These are phyloP conservation scores for Elsinoe arachidis DNA, from an alignment of 2,329 filamentous ascomycete species.

Conservation along the genomic window DNA sequence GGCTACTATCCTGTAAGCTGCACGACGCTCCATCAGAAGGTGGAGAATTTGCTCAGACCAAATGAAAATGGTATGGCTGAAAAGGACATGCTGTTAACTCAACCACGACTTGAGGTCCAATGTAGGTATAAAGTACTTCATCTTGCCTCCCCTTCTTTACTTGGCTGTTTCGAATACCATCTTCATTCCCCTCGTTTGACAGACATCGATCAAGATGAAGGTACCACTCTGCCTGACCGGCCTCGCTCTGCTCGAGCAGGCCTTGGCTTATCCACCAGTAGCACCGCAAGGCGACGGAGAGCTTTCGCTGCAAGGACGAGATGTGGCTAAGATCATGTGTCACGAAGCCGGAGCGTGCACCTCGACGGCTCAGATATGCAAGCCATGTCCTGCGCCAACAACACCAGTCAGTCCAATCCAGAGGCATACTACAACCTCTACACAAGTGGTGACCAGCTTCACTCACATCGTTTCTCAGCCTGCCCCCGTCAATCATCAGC, in stretches of 20 bases:
- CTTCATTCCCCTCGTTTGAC: neutral
- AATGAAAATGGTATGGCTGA: neutral
- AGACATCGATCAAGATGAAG: neutral
- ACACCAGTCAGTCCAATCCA: constrained; percentile 4
- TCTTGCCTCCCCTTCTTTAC: neutral
- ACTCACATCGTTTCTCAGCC: neutral
- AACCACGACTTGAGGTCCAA: neutral
- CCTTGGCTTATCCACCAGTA: neutral
- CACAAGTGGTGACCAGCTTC: constrained; percentile 7
- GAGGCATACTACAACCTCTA: neutral
- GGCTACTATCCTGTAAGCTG: too few species aligned
- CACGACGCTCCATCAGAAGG: neutral
- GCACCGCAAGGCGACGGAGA: neutral
- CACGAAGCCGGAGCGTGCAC: neutral
- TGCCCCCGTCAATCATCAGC: neutral
- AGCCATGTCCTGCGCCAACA: neutral
- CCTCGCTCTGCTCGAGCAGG: neutral
- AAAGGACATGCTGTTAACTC: neutral
- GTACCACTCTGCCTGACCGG: neutral
- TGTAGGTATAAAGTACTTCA: neutral
- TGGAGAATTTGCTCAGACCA: neutral
- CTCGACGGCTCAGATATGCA: neutral
- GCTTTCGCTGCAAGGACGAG: neutral
- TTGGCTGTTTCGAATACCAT: neutral
- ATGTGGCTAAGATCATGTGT: neutral